Evolutionary conservation across 306 rosid genomes (phyloP).

Genomic region (Sicyos baderoa): DNA sequence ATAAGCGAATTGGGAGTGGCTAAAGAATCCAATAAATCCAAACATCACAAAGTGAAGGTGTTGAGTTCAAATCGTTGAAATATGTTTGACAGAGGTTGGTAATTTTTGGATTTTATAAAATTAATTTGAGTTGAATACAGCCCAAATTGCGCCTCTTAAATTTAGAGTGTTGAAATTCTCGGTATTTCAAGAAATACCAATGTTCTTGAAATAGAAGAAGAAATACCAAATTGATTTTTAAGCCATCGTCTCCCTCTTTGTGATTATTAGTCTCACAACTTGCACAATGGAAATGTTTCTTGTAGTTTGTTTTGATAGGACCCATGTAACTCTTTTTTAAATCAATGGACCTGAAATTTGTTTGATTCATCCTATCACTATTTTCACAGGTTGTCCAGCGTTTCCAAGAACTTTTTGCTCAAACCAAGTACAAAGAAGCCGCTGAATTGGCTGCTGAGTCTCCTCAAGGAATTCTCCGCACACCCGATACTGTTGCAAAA

Average conservation of each 20-base stretch:
- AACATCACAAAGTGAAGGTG: background rate
- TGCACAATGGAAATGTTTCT: no score
- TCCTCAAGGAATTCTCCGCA: constrained; percentile 96
- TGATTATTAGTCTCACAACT: no score
- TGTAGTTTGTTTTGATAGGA: no score
- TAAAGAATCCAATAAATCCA: background rate
- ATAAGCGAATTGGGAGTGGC: constrained; percentile 3
- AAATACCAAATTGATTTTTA: background rate
- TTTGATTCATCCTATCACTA: constrained; percentile 20
- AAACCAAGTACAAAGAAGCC: constrained; percentile 97
- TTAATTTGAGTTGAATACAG: background rate
- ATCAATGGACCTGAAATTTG: no score
- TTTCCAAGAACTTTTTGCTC: constrained; percentile 97
- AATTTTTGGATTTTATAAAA: background rate
- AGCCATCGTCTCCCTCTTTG: background rate
- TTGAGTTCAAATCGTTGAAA: constrained; percentile 2
- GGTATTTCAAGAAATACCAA: background rate
- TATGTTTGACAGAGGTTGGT: constrained; percentile 3
- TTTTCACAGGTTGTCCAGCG: constrained; percentile 85
- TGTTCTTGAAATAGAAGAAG: background rate
- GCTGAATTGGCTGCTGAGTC: constrained; percentile 99
- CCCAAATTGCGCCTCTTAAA: background rate
- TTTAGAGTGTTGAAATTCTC: no score
- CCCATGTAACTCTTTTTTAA: no score
- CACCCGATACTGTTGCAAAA: constrained; percentile 97